phyloP scores from a whole-genome alignment of 208 protist species.

The Acanthamoeba castellanii region DNA sequence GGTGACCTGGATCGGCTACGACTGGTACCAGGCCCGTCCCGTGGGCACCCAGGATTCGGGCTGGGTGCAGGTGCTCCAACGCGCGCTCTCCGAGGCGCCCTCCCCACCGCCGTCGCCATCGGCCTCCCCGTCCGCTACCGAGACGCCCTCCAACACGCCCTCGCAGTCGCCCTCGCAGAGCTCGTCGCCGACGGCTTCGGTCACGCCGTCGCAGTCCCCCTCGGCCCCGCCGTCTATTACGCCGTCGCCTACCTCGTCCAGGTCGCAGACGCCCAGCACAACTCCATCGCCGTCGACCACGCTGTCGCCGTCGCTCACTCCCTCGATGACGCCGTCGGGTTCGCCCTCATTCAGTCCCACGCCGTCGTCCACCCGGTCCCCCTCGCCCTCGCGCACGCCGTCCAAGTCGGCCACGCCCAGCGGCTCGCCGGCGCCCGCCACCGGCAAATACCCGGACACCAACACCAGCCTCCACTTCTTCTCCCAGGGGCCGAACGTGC shows the following conservation, averaged over 20 bases:
- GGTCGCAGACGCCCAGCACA: not conserved
- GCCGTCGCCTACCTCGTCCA: not conserved
- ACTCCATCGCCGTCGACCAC: not conserved
- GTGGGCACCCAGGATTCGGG: conserved; percentile 12
- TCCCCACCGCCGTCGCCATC: not conserved
- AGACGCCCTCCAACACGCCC: not conserved
- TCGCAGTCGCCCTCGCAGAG: not conserved
- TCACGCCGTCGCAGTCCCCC: not conserved
- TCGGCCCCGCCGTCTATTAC: not conserved
- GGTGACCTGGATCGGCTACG: conserved; percentile 43
- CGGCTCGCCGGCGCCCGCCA: not conserved
- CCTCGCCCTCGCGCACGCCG: not conserved
- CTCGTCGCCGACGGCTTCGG: not conserved
- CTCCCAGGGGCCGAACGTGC: not conserved
- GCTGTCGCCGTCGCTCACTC: not conserved
- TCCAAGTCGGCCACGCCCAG: conserved; percentile 8
- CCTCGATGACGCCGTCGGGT: not conserved
- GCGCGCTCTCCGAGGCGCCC: not conserved
- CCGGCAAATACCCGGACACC: not conserved
- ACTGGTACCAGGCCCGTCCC: conserved; percentile 39
- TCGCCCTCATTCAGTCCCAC: not conserved
- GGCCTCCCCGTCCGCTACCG: not conserved
- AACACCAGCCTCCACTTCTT: not conserved
- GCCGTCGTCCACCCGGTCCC: not conserved
- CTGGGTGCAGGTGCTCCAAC: not conserved